phyloP scores from a whole-genome alignment of 345 rosid species.

The Diplotaxis tenuifolia region DNA sequence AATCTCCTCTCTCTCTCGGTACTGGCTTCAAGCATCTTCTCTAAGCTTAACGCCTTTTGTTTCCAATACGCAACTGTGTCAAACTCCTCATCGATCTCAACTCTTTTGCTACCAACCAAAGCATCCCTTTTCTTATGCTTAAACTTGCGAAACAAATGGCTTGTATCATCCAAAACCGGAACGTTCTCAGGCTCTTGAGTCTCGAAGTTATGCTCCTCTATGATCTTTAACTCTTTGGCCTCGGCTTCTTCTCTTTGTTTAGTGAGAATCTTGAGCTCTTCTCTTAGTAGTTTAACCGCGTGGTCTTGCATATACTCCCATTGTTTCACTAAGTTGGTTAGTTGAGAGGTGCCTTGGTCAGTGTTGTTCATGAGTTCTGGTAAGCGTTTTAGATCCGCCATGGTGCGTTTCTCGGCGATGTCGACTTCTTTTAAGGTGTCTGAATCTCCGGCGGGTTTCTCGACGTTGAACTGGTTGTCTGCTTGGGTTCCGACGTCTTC shows the following conservation, averaged over 20 bases:
- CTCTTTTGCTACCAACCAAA: conserved; percentile 50
- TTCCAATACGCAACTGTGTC: conserved; percentile 80
- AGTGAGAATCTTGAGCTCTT: conserved; percentile 76
- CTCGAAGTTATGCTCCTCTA: conserved; percentile 81
- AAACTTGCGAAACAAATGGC: conserved; percentile 47
- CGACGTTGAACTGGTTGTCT: conserved; percentile 86
- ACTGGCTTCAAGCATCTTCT: conserved; percentile 72
- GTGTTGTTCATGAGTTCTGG: conserved; percentile 57
- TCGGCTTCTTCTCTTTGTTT: conserved; percentile 80
- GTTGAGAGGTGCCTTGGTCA: conserved; percentile 72
- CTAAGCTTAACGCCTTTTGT: conserved; percentile 54
- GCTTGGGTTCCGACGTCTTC: conserved; percentile 59
- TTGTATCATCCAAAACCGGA: conserved; percentile 63
- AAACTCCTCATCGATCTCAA: conserved; percentile 68
- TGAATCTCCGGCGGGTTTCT: conserved; percentile 68
- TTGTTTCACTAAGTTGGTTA: conserved; percentile 77
- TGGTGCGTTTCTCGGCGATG: conserved; percentile 47
- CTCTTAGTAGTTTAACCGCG: conserved; percentile 69
- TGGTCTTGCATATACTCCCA: conserved; percentile 86
- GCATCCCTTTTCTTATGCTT: conserved; percentile 53
- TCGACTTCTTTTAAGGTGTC: conserved; percentile 89
- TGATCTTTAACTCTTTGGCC: conserved; percentile 76
- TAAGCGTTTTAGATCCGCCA: conserved; percentile 68
- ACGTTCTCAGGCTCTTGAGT: conserved; percentile 53
- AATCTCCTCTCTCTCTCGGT: conserved; percentile 69